Evolutionary conservation across 768 basidiomycete genomes (phyloP).

Genomic region (Termitomyces sp.): DNA sequence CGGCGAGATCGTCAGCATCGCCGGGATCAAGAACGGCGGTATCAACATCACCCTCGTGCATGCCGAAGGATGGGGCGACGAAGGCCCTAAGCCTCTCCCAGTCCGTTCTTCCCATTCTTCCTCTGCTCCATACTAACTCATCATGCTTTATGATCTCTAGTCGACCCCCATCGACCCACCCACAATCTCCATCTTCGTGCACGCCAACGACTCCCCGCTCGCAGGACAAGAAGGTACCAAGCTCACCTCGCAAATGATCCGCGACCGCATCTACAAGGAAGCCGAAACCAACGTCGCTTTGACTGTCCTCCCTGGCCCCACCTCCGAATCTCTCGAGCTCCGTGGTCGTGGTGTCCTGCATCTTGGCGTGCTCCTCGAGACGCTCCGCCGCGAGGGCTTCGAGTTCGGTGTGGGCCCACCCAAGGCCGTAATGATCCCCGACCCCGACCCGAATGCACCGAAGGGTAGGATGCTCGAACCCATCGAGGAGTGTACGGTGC

Average conservation of each 20-base stretch:
- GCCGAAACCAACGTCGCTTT: conserved; percentile 50
- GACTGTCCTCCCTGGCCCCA: conserved; percentile 45
- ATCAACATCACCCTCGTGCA: conserved; percentile 44
- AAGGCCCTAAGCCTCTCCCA: conserved; percentile 36
- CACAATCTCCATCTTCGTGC: conserved; percentile 44
- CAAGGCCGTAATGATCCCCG: conserved; percentile 46
- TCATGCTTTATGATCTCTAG: not conserved
- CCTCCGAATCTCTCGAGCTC: conserved; percentile 46
- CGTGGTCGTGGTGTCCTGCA: conserved; percentile 47
- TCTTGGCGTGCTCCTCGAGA: conserved; percentile 49
- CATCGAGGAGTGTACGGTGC: conserved; percentile 41
- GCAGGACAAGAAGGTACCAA: conserved; percentile 44
- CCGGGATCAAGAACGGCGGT: conserved; percentile 44
- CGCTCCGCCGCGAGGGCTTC: conserved; percentile 45
- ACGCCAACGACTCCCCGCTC: conserved; percentile 46
- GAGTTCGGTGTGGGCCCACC: conserved; percentile 45
- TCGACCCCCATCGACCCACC: conserved; percentile 49
- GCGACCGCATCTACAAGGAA: conserved; percentile 46
- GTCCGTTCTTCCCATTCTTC: conserved; percentile 19
- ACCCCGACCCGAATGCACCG: conserved; percentile 28
- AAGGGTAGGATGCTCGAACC: conserved; percentile 40
- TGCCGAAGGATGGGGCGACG: conserved; percentile 40
- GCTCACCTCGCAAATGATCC: conserved; percentile 46
- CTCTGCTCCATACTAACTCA: not conserved
- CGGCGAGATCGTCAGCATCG: conserved; percentile 47